Percentiles rank a stretch among this genome's conserved stretches.
Conservation (phyloP, 2,329 filamentous ascomycete species). For the Trichophyton mentagrophytes region DNA sequence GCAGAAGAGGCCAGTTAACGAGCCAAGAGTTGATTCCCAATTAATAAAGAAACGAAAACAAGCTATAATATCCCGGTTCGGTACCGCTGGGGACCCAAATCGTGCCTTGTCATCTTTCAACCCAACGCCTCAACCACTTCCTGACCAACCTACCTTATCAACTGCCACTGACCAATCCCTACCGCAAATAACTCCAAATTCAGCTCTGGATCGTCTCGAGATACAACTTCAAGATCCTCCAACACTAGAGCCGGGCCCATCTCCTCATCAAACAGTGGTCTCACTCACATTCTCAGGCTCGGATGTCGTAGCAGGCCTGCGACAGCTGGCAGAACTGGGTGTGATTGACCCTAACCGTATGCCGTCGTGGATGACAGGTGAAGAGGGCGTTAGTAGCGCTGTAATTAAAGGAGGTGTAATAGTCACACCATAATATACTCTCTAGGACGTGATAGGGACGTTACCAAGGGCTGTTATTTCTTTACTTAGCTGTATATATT, state of each 20-base stretch:
- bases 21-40: conserved; percentile 5
- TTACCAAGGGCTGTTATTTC: too few species aligned
- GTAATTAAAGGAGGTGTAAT: conserved; percentile 48
- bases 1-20: conserved; percentile 13
- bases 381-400: conserved; percentile 65
- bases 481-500: too few species aligned
- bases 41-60: conserved; percentile 46
- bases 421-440: background rate
- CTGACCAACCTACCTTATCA: conserved; percentile 8
- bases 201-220: conserved; percentile 35
- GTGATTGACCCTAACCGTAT: conserved; percentile 59
- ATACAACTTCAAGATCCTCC: conserved; percentile 38
- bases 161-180: background rate
- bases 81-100: conserved; percentile 38
- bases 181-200: conserved; percentile 1
- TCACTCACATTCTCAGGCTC: conserved; percentile 56
- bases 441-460: background rate
- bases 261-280: conserved; percentile 18
- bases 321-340: conserved; percentile 63
- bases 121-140: background rate
- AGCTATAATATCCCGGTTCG: conserved; percentile 58
- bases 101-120: conserved; percentile 9
- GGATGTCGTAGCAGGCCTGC: conserved; percentile 70
- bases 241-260: conserved; percentile 13
- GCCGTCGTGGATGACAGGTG: conserved; percentile 85